Evolutionary conservation across 2,329 filamentous ascomycete species (phyloP).

Genomic region (Trichoderma guizhouense): DNA sequence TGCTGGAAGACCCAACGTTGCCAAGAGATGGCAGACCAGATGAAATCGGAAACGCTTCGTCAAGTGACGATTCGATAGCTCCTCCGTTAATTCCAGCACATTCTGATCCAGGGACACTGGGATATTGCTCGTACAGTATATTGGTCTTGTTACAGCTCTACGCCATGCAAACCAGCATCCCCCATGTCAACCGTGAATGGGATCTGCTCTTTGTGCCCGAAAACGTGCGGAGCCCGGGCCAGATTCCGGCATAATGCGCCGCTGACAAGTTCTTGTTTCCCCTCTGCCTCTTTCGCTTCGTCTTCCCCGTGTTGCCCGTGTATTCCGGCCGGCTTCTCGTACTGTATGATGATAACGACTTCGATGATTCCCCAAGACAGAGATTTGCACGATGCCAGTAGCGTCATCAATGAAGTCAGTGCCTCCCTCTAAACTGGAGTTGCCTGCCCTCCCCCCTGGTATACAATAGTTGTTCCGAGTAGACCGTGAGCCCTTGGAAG

Average conservation of each 20-base stretch:
- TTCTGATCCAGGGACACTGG: not conserved
- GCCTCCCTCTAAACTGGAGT: slow-evolving; percentile 1
- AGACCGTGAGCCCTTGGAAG: slow-evolving; percentile 6
- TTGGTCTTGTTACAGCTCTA: not conserved
- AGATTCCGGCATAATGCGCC: slow-evolving; percentile 2
- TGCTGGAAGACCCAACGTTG: not conserved
- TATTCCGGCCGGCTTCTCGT: not conserved
- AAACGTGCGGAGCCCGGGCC: slow-evolving; percentile 6
- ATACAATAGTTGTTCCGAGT: not conserved
- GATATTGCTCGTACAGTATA: not conserved
- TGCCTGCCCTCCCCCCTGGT: not conserved
- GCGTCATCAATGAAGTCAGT: slow-evolving; percentile 19
- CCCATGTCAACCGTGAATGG: not conserved
- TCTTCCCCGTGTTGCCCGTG: not conserved
- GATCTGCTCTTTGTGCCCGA: not conserved
- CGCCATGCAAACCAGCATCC: not conserved
- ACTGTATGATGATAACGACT: slow-evolving; percentile 6
- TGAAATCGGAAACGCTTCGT: not conserved
- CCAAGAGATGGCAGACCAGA: not conserved
- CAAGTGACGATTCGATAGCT: not conserved
- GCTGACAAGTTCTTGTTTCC: not conserved
- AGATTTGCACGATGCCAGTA: not conserved
- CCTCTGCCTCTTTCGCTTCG: not conserved
- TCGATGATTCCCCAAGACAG: not conserved
- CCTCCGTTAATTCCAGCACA: not conserved